Evolutionary conservation across 805 yeast genomes (phyloP).

Genomic region (Tetrapisispora namnaoensis): DNA sequence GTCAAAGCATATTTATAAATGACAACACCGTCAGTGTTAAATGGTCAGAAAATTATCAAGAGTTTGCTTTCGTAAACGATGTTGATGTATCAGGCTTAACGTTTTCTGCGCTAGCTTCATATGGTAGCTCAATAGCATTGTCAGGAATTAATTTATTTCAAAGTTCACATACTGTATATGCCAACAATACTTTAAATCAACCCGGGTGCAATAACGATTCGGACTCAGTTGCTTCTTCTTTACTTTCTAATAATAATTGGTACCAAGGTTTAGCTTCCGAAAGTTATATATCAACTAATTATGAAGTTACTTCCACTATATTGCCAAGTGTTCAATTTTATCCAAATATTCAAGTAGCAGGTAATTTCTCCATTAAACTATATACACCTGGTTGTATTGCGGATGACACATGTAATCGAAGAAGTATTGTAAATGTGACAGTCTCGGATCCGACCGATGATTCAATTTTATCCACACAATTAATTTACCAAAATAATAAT

Average conservation of each 20-base stretch:
- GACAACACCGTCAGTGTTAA: slow-evolving; percentile 31
- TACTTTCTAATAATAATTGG: slow-evolving; percentile 25
- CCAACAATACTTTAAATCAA: slow-evolving; percentile 63
- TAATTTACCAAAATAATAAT: slow-evolving; percentile 72
- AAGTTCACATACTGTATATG: slow-evolving; percentile 47
- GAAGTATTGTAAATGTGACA: slow-evolving; percentile 76
- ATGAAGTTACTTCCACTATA: slow-evolving; percentile 25
- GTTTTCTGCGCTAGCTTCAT: slow-evolving; percentile 54
- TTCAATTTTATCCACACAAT: slow-evolving; percentile 30
- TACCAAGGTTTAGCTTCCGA: slow-evolving; percentile 24
- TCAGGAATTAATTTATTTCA: slow-evolving; percentile 67
- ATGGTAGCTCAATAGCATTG: slow-evolving; percentile 61
- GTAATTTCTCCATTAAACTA: slow-evolving; percentile 60
- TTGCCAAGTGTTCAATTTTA: slow-evolving; percentile 38
- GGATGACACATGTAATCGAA: slow-evolving; percentile 54
- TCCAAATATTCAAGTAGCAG: slow-evolving; percentile 64
- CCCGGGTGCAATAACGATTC: slow-evolving; percentile 41
- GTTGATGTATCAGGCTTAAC: slow-evolving; percentile 53
- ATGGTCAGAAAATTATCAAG: slow-evolving; percentile 49
- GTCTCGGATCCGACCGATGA: slow-evolving; percentile 34
- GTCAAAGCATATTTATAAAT: slow-evolving; percentile 17
- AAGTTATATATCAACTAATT: slow-evolving; percentile 23
- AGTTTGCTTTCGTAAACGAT: slow-evolving; percentile 68
- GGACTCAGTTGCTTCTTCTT: slow-evolving; percentile 17
- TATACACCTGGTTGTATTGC: slow-evolving; percentile 80